phyloP scores from a whole-genome alignment of 306 rosid species.

The Gillenia trifoliata region DNA sequence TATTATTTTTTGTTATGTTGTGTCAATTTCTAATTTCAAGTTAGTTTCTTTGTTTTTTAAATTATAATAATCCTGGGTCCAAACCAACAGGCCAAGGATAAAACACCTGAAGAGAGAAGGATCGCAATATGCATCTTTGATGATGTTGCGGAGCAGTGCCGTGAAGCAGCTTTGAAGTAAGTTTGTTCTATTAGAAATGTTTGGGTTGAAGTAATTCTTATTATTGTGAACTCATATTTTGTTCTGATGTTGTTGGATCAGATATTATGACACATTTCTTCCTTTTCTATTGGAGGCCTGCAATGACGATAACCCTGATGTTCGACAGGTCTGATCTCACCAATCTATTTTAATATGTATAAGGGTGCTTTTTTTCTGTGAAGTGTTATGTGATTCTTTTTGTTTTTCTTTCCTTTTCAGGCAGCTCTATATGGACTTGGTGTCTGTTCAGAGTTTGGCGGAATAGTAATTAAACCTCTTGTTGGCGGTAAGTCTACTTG shows the following conservation, averaged over 20 bases:
- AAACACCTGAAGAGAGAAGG: conserved; percentile 95
- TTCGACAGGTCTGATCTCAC: conserved; percentile 72
- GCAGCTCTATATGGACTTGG: conserved; percentile 99
- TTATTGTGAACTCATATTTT: conserved; percentile 3
- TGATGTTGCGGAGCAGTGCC: conserved; percentile 97
- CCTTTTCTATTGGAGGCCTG: conserved; percentile 98
- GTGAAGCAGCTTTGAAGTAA: conserved; percentile 91
- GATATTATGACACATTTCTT: conserved; percentile 89
- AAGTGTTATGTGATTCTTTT: neutral
- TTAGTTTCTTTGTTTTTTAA: neutral
- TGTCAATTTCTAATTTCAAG: neutral
- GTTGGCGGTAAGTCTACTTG: conserved; percentile 59
- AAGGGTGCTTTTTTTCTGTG: neutral
- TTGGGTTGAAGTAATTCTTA: neutral
- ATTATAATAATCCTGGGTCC: neutral
- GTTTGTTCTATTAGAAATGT: conserved; percentile 1
- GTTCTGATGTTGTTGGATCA: conserved; percentile 32
- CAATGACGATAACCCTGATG: conserved; percentile 90
- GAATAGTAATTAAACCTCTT: conserved; percentile 74
- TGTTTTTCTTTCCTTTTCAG: conserved; percentile 38
- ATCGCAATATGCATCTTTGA: conserved; percentile 98
- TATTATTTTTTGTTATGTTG: neutral
- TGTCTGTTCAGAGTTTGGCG: conserved; percentile 97
- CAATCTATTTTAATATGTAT: conserved; percentile 1
- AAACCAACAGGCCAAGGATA: conserved; percentile 78